A percentile compares a stretch with the other conserved stretches of the same genome.
phyloP scores from a whole-genome alignment of 2,329 filamentous ascomycete genomes.

The Aspergillus sp. region DNA sequence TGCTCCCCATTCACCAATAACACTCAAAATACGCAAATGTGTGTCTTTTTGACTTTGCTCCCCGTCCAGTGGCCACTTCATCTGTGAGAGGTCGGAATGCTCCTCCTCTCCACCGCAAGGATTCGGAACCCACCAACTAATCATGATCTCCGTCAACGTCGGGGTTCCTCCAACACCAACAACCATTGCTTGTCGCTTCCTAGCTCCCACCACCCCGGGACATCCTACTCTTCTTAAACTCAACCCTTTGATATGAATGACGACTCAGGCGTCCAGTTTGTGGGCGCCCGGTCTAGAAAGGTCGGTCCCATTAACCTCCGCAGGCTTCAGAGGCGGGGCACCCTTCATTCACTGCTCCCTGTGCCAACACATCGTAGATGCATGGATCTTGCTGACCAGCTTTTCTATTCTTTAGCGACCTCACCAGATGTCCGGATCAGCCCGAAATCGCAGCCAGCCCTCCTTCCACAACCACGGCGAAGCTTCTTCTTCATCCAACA shows the following conservation, averaged over 20 bases:
- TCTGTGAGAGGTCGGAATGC: no score
- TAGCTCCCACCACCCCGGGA: no score
- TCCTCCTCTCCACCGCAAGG: no score
- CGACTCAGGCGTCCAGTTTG: conserved; percentile 30
- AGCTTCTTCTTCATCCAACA: conserved; percentile 14
- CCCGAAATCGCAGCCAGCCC: conserved; percentile 18
- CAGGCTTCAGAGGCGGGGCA: conserved; percentile 18
- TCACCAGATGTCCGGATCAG: conserved; percentile 32
- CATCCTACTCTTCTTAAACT: no score
- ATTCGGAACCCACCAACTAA: no score
- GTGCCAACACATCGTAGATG: conserved; percentile 1
- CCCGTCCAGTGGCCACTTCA: no score
- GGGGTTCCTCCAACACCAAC: no score
- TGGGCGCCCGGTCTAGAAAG: conserved; percentile 35
- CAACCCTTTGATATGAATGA: conserved; percentile 25
- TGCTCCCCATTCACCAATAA: no score
- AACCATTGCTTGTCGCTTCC: no score
- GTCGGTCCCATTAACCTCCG: conserved; percentile 18
- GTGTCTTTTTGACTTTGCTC: no score
- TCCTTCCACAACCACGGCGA: conserved; percentile 22
- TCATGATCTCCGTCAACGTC: no score
- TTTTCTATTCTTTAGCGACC: conserved; percentile 22
- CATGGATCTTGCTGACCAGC: conserved; percentile 11
- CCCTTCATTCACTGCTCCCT: background rate
- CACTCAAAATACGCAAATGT: no score